These are phyloP conservation scores for Creolimax fragrantissima DNA, from an alignment of 78 protist species.

Conservation along the genomic window DNA sequence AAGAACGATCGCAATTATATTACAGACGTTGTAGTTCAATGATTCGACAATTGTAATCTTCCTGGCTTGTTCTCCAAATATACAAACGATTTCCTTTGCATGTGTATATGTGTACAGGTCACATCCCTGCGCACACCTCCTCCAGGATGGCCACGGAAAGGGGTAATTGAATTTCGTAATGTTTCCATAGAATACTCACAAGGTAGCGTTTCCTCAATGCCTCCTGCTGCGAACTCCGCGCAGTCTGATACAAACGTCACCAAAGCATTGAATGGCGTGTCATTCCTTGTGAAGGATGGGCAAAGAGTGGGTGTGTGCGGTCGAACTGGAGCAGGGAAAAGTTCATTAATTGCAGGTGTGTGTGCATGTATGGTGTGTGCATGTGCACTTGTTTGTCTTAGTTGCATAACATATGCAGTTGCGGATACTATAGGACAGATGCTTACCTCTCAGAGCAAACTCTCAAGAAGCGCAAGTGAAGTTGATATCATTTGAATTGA, in stretches of 20 bases:
- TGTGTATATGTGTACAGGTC: too few species aligned
- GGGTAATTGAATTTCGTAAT: slow-evolving; percentile 31
- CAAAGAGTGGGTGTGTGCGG: slow-evolving; percentile 8
- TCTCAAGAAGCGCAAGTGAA: too few species aligned
- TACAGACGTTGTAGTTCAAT: too few species aligned
- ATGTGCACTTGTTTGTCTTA: not conserved
- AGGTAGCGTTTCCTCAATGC: slow-evolving; percentile 17
- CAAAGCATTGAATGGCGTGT: not conserved
- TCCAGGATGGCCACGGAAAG: slow-evolving; percentile 35
- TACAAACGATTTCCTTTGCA: too few species aligned
- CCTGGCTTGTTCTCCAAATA: too few species aligned
- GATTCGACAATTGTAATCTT: too few species aligned
- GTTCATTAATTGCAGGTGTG: slow-evolving; percentile 22
- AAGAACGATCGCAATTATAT: too few species aligned
- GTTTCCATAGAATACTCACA: slow-evolving; percentile 47
- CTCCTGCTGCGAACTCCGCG: not conserved
- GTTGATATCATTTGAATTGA: too few species aligned
- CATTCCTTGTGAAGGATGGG: not conserved
- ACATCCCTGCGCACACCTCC: too few species aligned
- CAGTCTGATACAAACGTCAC: not conserved
- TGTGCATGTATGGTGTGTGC: not conserved
- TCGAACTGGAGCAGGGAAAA: slow-evolving; percentile 54
- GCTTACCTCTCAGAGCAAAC: too few species aligned
- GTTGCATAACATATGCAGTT: too few species aligned
- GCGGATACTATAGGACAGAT: too few species aligned